Evolutionary conservation across 495 filamentous ascomycete genomes (phyloP).

Genomic region (Parathielavia hyrcaniae): DNA sequence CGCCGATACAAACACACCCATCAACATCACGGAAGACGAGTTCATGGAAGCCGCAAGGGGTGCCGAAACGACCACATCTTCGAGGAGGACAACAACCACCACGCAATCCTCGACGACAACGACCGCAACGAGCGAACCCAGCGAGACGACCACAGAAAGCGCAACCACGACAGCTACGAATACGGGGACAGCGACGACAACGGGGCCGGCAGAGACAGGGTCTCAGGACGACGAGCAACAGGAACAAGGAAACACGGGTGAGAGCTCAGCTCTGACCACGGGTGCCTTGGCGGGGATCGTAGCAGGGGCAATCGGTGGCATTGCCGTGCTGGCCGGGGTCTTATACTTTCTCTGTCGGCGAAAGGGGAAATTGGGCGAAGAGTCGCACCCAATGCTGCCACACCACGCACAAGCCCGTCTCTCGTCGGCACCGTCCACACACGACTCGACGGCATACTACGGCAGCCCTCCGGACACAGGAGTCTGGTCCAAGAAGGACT

Average conservation of each 20-base stretch:
- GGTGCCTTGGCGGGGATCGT: conserved; percentile 27
- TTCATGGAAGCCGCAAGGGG: conserved; percentile 33
- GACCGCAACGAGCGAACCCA: neutral
- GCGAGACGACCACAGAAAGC: conserved; percentile 1
- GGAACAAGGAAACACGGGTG: conserved; percentile 1
- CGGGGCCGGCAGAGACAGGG: neutral
- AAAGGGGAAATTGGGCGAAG: conserved; percentile 24
- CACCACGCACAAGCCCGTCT: conserved; percentile 15
- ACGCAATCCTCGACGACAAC: conserved; percentile 9
- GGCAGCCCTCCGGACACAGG: conserved; percentile 12
- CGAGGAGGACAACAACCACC: neutral
- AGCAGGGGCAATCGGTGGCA: conserved; percentile 23
- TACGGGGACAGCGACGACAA: conserved; percentile 3
- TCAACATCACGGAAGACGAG: conserved; percentile 26
- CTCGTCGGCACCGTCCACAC: conserved; percentile 10
- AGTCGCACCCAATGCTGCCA: conserved; percentile 34
- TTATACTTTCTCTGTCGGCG: conserved; percentile 25
- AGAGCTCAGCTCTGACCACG: conserved; percentile 16
- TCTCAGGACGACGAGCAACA: neutral
- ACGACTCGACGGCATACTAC: conserved; percentile 3
- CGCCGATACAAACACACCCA: conserved; percentile 27
- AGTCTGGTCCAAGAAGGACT: conserved; percentile 19
- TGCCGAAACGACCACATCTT: conserved; percentile 12
- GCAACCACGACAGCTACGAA: conserved; percentile 8
- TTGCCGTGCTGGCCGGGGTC: conserved; percentile 20